phyloP scores from a whole-genome alignment of 2,329 filamentous ascomycete species.

The Colletotrichum aenigma region DNA sequence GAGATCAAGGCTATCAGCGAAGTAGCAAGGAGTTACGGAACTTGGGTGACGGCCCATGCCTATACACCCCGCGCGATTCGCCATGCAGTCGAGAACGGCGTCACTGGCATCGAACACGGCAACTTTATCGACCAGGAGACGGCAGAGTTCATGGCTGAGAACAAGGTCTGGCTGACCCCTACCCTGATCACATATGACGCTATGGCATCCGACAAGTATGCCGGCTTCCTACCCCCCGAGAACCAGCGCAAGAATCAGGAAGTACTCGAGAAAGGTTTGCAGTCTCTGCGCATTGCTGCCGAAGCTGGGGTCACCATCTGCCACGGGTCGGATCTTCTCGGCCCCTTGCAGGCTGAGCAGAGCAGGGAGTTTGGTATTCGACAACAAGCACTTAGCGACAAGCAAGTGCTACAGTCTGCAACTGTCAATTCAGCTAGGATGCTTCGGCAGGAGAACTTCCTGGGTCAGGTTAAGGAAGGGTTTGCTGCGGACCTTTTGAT shows the following conservation, averaged over 20 bases:
- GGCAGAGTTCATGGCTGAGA: slow-evolving; percentile 53
- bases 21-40: slow-evolving; percentile 51
- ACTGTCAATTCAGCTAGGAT: slow-evolving; percentile 55
- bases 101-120: slow-evolving; percentile 54
- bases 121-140: slow-evolving; percentile 47
- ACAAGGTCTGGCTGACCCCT: slow-evolving; percentile 54
- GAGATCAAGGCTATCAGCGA: slow-evolving; percentile 60
- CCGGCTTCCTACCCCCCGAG: slow-evolving; percentile 46
- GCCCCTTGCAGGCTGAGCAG: slow-evolving; percentile 33
- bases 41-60: slow-evolving; percentile 61
- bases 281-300: slow-evolving; percentile 50
- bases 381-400: slow-evolving; percentile 23
- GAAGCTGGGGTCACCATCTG: slow-evolving; percentile 60
- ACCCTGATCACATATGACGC: slow-evolving; percentile 57
- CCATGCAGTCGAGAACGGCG: slow-evolving; percentile 60
- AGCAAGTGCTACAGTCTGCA: slow-evolving; percentile 30
- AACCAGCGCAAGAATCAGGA: slow-evolving; percentile 53
- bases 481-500: slow-evolving; percentile 59
- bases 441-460: slow-evolving; percentile 45
- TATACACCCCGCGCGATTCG: slow-evolving; percentile 60
- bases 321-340: slow-evolving; percentile 49
- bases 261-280: slow-evolving; percentile 51
- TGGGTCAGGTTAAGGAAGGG: slow-evolving; percentile 55
- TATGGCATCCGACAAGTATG: slow-evolving; percentile 48
- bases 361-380: slow-evolving; percentile 36